phyloP scores from a whole-genome alignment of 345 rosid genomes.

The Pelargonium nanum region DNA sequence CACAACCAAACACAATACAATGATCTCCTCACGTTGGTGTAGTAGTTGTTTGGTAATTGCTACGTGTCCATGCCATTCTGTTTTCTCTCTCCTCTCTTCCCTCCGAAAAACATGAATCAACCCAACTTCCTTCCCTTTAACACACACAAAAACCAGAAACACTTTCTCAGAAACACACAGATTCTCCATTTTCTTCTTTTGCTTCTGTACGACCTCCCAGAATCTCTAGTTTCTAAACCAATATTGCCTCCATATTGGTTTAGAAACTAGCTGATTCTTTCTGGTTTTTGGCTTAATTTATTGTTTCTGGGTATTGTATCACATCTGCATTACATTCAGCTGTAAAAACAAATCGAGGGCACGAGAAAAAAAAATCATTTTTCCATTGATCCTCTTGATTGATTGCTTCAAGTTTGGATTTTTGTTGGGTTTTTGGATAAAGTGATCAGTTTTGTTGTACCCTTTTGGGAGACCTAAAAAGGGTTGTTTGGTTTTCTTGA shows the following conservation, averaged over 20 bases:
- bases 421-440: too few relatives aligned
- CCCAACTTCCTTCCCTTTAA: background rate
- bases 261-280: background rate
- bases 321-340: background rate
- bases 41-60: too few relatives aligned
- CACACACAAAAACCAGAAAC: background rate
- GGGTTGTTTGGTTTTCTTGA: too few relatives aligned
- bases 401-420: too few relatives aligned
- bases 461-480: too few relatives aligned
- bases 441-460: too few relatives aligned
- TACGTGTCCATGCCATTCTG: background rate
- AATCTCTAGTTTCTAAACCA: background rate
- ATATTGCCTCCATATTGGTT: background rate
- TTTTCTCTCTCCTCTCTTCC: background rate
- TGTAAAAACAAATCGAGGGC: too few relatives aligned
- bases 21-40: background rate
- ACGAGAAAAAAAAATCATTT: too few relatives aligned
- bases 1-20: too few relatives aligned
- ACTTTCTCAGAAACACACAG: background rate
- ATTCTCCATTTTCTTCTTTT: background rate
- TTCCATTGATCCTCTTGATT: too few relatives aligned
- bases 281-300: background rate
- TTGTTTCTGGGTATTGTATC: background rate
- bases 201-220: background rate
- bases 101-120: background rate